These are phyloP conservation scores for Hyphopichia khmerensis DNA, from an alignment of 1,139 yeast species.

Conservation along the genomic window DNA sequence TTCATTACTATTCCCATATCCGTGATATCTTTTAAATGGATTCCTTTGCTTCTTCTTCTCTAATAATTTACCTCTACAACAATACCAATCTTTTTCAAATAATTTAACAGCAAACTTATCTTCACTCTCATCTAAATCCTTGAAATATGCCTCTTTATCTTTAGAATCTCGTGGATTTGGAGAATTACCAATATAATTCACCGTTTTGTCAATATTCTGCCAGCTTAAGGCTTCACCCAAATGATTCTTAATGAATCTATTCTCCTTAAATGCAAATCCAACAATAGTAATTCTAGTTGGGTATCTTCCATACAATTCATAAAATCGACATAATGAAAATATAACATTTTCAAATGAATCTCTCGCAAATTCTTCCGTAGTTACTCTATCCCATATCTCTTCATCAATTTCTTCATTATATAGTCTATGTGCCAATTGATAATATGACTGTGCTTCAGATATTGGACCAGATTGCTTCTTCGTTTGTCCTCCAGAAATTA, in stretches of 20 bases:
- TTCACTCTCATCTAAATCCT: slow-evolving; percentile 49
- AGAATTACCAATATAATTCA: slow-evolving; percentile 59
- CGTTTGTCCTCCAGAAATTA: slow-evolving; percentile 78
- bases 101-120: slow-evolving; percentile 52
- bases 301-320: slow-evolving; percentile 44
- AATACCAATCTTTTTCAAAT: slow-evolving; percentile 64
- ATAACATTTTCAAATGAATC: slow-evolving; percentile 81
- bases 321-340: slow-evolving; percentile 59
- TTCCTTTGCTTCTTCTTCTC: slow-evolving; percentile 53
- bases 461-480: slow-evolving; percentile 50
- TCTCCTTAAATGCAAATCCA: slow-evolving; percentile 73
- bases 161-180: slow-evolving; percentile 46
- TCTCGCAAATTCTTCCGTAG: slow-evolving; percentile 68
- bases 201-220: slow-evolving; percentile 13
- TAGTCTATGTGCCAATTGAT: slow-evolving; percentile 26
- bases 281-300: slow-evolving; percentile 57
- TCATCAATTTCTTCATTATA: slow-evolving; percentile 6
- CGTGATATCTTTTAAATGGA: slow-evolving; percentile 54
- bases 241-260: slow-evolving; percentile 59
- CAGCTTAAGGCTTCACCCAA: slow-evolving; percentile 44
- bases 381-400: slow-evolving; percentile 22
- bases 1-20: slow-evolving; percentile 35
- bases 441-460: slow-evolving; percentile 66
- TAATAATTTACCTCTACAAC: slow-evolving; percentile 40
- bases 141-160: slow-evolving; percentile 29